Percentiles rank a stretch among this genome's conserved stretches.
Conservation (phyloP, 2,329 filamentous ascomycete genomes). For the Phyllachora maydis region DNA sequence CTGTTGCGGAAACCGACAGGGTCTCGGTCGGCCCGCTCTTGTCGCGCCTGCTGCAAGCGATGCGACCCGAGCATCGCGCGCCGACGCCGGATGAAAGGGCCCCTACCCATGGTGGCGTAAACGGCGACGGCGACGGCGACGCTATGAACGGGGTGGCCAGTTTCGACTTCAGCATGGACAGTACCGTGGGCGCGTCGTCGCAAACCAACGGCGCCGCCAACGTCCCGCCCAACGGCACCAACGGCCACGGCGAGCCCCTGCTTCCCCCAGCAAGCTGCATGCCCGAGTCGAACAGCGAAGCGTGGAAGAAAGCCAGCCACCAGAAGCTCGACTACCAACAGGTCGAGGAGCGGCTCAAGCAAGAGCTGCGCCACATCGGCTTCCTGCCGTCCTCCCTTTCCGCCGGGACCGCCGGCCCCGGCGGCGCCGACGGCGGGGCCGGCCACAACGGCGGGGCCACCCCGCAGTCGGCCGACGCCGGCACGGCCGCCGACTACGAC, state of each 20-base stretch:
- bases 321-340: conserved; percentile 66
- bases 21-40: conserved; percentile 77
- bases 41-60: conserved; percentile 56
- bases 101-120: conserved; percentile 13
- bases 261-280: conserved; percentile 58
- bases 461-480: conserved; percentile 11
- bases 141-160: too few species aligned
- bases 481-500: conserved; percentile 50
- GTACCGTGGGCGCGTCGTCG: neutral
- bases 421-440: too few species aligned
- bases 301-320: conserved; percentile 60
- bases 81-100: conserved; percentile 34
- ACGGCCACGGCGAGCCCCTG: conserved; percentile 13
- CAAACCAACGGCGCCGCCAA: conserved; percentile 2
- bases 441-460: too few species aligned
- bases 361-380: conserved; percentile 78
- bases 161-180: conserved; percentile 6
- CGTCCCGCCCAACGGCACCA: conserved; percentile 11
- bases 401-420: conserved; percentile 5
- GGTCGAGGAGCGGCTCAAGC: conserved; percentile 77
- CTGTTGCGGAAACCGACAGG: conserved; percentile 71
- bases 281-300: conserved; percentile 52
- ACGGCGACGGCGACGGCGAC: conserved; percentile 15
- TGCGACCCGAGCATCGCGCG: conserved; percentile 54
- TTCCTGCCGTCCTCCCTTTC: conserved; percentile 43